phyloP scores from a whole-genome alignment of 257 asterid genomes.

The Verbascum thapsus region DNA sequence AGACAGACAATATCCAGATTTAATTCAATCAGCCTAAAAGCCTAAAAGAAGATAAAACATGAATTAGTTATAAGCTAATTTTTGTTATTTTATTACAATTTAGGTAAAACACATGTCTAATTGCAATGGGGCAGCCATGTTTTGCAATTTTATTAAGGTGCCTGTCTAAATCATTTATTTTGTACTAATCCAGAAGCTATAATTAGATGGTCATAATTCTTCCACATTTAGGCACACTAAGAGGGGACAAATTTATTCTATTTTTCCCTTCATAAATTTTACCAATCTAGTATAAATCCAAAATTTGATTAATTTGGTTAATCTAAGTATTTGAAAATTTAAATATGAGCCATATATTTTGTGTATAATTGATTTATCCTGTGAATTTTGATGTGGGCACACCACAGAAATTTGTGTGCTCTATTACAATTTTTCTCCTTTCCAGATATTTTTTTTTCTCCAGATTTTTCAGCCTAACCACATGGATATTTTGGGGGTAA shows the following conservation, averaged over 20 bases:
- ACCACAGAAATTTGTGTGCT: not conserved
- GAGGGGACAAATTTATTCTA: too few species aligned
- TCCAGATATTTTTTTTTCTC: constrained; percentile 24
- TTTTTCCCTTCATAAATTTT: too few species aligned
- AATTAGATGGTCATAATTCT: not conserved
- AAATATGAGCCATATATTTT: too few species aligned
- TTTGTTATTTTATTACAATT: not conserved
- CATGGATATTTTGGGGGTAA: too few species aligned
- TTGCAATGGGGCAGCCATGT: not conserved
- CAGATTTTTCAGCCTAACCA: too few species aligned
- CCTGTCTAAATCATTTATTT: constrained; percentile 2
- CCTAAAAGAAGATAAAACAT: not conserved
- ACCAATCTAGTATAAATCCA: too few species aligned
- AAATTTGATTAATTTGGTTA: too few species aligned
- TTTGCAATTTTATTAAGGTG: not conserved
- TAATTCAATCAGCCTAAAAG: constrained; percentile 12
- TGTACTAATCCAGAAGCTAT: not conserved
- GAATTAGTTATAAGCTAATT: not conserved
- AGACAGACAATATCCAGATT: not conserved
- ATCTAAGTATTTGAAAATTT: too few species aligned
- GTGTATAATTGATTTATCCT: too few species aligned
- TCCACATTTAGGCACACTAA: not conserved
- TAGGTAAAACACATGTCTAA: constrained; percentile 1
- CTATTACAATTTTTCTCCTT: not conserved
- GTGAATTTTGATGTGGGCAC: not conserved